These are phyloP conservation scores for Hippophae tibetana DNA, from an alignment of 306 rosid genomes.

Conservation along the genomic window DNA sequence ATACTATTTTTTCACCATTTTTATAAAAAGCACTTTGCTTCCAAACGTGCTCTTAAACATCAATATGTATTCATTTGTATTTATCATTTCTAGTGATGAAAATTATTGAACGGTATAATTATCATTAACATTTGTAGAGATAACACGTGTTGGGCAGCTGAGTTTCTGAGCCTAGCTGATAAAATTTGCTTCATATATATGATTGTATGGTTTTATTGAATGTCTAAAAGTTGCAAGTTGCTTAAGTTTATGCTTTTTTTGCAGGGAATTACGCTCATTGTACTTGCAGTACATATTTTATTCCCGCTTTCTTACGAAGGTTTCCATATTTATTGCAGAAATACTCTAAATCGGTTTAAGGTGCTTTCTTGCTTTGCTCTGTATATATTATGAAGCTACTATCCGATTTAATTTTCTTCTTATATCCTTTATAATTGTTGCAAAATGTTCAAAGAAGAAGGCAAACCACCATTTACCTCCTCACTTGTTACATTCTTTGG, in stretches of 20 bases:
- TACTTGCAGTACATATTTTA: conserved; percentile 53
- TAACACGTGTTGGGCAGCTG: conserved; percentile 1
- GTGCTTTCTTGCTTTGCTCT: conserved; percentile 32
- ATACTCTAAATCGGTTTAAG: conserved; percentile 50
- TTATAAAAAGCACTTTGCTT: too few relatives aligned
- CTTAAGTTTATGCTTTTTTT: conserved; percentile 4
- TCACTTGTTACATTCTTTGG: too few relatives aligned
- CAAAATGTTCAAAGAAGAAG: too few relatives aligned
- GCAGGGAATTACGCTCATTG: conserved; percentile 63
- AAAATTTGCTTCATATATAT: conserved; percentile 1
- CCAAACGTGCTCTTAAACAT: not conserved
- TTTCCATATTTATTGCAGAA: conserved; percentile 53
- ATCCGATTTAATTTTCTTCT: not conserved
- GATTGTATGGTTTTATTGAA: conserved; percentile 6
- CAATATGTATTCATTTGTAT: not conserved
- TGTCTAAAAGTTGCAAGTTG: not conserved
- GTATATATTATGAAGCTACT: not conserved
- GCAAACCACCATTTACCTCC: too few relatives aligned
- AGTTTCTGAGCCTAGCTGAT: conserved; percentile 2
- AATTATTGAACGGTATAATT: not conserved
- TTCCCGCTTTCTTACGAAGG: conserved; percentile 82
- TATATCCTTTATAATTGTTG: too few relatives aligned
- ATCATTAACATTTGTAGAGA: not conserved
- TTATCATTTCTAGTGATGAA: not conserved
- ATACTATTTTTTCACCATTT: too few relatives aligned